Base-by-base conservation (phyloP, 2,329 filamentous ascomycete genomes). In the Cytospora paraplurivora region DNA sequence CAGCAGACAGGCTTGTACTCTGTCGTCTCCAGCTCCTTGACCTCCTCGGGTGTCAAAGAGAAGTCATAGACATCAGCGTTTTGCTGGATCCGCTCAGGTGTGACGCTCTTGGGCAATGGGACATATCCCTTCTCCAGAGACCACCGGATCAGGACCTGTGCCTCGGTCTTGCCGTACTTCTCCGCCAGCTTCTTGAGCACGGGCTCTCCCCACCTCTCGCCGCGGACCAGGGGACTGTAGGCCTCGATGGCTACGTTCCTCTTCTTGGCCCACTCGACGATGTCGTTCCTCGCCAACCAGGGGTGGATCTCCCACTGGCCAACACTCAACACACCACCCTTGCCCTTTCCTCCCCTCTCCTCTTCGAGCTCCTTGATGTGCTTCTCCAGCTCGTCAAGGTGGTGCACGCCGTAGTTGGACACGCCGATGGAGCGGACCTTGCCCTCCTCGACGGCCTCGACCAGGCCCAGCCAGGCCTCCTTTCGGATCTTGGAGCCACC, bases 261-360 rank as follows among this genome's bases (percentile, higher is more conserved):
- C 74, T 88, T 81, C 67, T 81, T 75, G 69, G 90, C 90, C 92
- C 93, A 97, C 54, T 85, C 79, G 10, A 88, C 87, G 66, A 97
- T 92, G 71, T 97, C 92, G 27, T 82, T 78, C n/a, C 93, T 82
- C 10, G 87, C 82, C 50, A 93, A 85, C 93, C 92, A 97, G 0
- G 93, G 93, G 76, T 97, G 93, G 12, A 97, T 78, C 77, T 97
- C 93, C 76, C 90, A 92, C 76, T 97, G 93, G 49, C 92, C 93
- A 44, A 97, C 90, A 66, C 88, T 90, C 71, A 97, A 83, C 49
- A 91, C 79, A 32, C 91, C 91, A 52, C 85, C 87, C 68, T 86
- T 88, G 11, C 87, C 88, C 63, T 79, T 77, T 1, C 85, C 86
- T 53, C 86, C 82, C 51, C 84, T 82, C 74, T 86, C 85, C 19